These are phyloP conservation scores for Priceomyces fermenticarens DNA, from an alignment of 805 yeast species.

Conservation along the genomic window DNA sequence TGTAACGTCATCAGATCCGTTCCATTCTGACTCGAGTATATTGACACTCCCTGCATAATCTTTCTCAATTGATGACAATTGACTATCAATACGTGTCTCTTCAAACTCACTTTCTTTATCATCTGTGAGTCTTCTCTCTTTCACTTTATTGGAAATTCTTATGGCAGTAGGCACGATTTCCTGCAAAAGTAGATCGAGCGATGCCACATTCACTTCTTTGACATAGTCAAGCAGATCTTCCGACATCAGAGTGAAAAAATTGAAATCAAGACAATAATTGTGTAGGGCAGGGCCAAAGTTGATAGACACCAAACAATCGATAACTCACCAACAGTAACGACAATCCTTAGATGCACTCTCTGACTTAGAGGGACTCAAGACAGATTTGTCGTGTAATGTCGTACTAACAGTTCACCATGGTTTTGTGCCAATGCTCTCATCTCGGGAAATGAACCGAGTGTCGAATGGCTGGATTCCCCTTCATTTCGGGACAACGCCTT, in stretches of 20 bases:
- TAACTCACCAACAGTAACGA: too few relatives aligned
- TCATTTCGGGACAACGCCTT: too few relatives aligned
- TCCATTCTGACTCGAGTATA: constrained; percentile 31
- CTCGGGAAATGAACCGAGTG: too few relatives aligned
- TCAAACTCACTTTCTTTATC: constrained; percentile 1
- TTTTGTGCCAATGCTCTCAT: too few relatives aligned
- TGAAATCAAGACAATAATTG: too few relatives aligned
- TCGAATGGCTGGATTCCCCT: too few relatives aligned
- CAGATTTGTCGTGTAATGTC: too few relatives aligned
- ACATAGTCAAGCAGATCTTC: constrained; percentile 19
- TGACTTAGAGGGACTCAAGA: too few relatives aligned
- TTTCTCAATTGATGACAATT: constrained; percentile 25
- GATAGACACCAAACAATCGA: too few relatives aligned
- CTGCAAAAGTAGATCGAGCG: constrained; percentile 64
- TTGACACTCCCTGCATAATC: constrained; percentile 44
- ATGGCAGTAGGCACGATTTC: constrained; percentile 76
- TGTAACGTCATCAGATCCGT: constrained; percentile 48
- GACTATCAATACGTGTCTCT: constrained; percentile 12
- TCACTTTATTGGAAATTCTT: constrained; percentile 53
- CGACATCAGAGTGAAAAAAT: constrained; percentile 5
- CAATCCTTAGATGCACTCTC: too few relatives aligned
- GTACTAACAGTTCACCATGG: too few relatives aligned
- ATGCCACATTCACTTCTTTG: constrained; percentile 49
- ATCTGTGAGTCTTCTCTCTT: constrained; percentile 15
- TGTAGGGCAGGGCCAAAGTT: too few relatives aligned